Evolutionary conservation across 1,139 yeast genomes (phyloP).

Genomic region (Martiniozyma asiatica): DNA sequence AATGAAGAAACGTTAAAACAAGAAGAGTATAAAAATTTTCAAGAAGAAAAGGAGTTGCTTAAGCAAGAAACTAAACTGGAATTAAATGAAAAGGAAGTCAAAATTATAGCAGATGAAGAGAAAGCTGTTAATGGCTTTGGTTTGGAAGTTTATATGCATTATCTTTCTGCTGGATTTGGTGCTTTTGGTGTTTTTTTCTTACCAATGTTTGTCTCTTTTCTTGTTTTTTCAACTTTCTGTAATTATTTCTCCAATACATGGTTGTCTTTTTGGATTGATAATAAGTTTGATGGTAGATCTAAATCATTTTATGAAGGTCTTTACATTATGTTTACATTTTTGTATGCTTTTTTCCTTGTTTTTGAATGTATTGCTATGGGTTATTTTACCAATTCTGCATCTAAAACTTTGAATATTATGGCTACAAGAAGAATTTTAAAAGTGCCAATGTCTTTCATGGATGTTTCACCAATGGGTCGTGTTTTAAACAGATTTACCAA

Average conservation of each 20-base stretch:
- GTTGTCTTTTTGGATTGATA: slow-evolving; percentile 74
- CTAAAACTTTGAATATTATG: slow-evolving; percentile 31
- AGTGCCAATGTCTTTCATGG: slow-evolving; percentile 49
- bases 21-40: not conserved
- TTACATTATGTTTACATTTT: slow-evolving; percentile 40
- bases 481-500: slow-evolving; percentile 48
- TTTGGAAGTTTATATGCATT: slow-evolving; percentile 35
- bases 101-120: slow-evolving; percentile 23
- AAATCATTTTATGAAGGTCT: slow-evolving; percentile 60
- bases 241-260: slow-evolving; percentile 63
- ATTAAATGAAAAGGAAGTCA: slow-evolving; percentile 13
- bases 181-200: slow-evolving; percentile 28
- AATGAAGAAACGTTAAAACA: slow-evolving; percentile 4
- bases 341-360: slow-evolving; percentile 26
- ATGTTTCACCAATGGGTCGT: slow-evolving; percentile 50
- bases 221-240: slow-evolving; percentile 43
- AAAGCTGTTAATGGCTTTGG: slow-evolving; percentile 23
- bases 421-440: slow-evolving; percentile 32
- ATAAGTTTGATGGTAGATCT: slow-evolving; percentile 35
- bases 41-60: not conserved
- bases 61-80: slow-evolving; percentile 10
- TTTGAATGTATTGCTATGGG: slow-evolving; percentile 32
- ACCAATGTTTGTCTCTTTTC: slow-evolving; percentile 29
- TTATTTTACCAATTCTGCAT: slow-evolving; percentile 22
- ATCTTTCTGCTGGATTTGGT: slow-evolving; percentile 49